Conservation (phyloP, 202 grass and related monocot species). For the Eragrostis tef region DNA sequence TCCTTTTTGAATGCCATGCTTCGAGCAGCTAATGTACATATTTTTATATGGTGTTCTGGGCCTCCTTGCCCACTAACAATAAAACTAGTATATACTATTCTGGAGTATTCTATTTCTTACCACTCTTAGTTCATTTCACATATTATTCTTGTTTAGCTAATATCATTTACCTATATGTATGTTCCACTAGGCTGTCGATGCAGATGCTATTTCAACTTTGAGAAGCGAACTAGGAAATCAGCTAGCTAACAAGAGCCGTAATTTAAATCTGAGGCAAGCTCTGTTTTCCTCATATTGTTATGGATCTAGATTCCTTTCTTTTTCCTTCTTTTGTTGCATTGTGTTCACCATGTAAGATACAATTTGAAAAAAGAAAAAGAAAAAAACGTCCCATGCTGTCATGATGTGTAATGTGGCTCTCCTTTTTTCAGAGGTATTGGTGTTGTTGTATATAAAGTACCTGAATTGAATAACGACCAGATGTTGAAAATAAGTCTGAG, state of each 20-base stretch:
- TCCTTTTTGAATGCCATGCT: not conserved
- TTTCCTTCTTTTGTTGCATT: not conserved
- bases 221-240: slow-evolving; percentile 87
- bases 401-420: not conserved
- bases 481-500: slow-evolving; percentile 87
- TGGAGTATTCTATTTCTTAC: not conserved
- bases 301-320: not conserved
- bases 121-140: not conserved
- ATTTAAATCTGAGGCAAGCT: slow-evolving; percentile 65
- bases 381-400: too few species aligned
- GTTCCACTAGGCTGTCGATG: slow-evolving; percentile 71
- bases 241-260: slow-evolving; percentile 68
- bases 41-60: not conserved
- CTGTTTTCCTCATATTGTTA: not conserved
- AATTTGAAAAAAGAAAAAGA: too few species aligned
- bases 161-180: slow-evolving; percentile 28
- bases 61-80: not conserved
- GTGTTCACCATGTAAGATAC: not conserved
- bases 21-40: not conserved
- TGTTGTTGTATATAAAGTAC: slow-evolving; percentile 84
- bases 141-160: not conserved
- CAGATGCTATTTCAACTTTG: slow-evolving; percentile 69
- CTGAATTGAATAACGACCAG: slow-evolving; percentile 66
- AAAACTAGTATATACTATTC: not conserved
- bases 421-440: slow-evolving; percentile 80